Percentiles rank a stretch among this genome's conserved stretches.
Evolutionary conservation across 495 filamentous ascomycete genomes (phyloP).

Genomic region (Neurospora sp.): DNA sequence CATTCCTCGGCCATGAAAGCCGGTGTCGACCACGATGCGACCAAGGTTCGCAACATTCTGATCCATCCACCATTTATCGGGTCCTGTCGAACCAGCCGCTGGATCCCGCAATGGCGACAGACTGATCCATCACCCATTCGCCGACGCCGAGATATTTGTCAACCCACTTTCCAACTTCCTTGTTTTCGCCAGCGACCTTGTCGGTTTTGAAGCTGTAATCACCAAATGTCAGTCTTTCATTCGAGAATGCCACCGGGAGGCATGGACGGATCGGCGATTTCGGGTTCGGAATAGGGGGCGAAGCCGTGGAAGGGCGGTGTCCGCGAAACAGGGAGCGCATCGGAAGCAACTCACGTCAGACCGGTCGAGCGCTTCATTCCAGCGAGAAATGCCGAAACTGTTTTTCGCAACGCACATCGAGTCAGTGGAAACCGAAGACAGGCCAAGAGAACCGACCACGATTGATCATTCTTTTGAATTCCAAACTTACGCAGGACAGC

Average conservation of each 20-base stretch:
- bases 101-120: slow-evolving; percentile 77
- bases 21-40: neutral
- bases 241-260: slow-evolving; percentile 16
- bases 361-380: slow-evolving; percentile 94
- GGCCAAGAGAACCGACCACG: neutral
- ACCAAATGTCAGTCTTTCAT: neutral
- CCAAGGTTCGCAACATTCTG: slow-evolving; percentile 8
- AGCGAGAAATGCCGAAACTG: slow-evolving; percentile 91
- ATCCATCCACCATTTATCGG: slow-evolving; percentile 41
- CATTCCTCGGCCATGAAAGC: neutral
- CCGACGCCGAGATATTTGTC: slow-evolving; percentile 92
- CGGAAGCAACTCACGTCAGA: slow-evolving; percentile 68
- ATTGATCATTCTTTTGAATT: neutral
- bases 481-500: slow-evolving; percentile 70
- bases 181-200: slow-evolving; percentile 65
- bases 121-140: slow-evolving; percentile 97
- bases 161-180: slow-evolving; percentile 80
- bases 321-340: neutral
- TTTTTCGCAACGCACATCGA: neutral
- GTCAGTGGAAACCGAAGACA: slow-evolving; percentile 14
- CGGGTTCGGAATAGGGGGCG: slow-evolving; percentile 1
- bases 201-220: slow-evolving; percentile 70
- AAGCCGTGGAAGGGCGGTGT: neutral
- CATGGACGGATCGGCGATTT: slow-evolving; percentile 38
- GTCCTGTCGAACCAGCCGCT: slow-evolving; percentile 83